These are phyloP conservation scores for Microbotryomycetes sp. DNA, from an alignment of 1,284 basidiomycete species.

Conservation along the genomic window DNA sequence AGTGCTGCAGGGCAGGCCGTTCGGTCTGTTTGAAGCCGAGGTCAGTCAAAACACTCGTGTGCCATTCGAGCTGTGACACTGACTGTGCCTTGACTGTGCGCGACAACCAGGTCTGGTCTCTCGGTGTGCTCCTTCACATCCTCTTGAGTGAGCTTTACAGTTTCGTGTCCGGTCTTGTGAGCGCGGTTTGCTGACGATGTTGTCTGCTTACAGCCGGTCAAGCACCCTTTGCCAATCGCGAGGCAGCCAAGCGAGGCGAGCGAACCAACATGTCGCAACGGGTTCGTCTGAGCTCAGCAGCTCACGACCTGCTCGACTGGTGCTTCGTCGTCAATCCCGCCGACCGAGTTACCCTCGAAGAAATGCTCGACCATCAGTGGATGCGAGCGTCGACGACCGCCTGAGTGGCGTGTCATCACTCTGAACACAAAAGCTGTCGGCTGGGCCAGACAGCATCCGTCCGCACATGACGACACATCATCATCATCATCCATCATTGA, in stretches of 20 bases:
- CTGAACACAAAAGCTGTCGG: conserved; percentile 7
- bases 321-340: conserved; percentile 39
- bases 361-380: conserved; percentile 39
- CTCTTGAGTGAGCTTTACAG: conserved; percentile 53
- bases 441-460: too few species aligned
- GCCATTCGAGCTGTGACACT: too few species aligned
- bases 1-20: neutral
- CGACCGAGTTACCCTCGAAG: conserved; percentile 34
- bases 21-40: neutral
- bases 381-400: conserved; percentile 22
- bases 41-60: neutral
- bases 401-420: conserved; percentile 9
- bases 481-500: too few species aligned
- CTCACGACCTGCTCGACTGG: conserved; percentile 34
- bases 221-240: neutral
- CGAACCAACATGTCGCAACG: neutral
- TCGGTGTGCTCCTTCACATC: conserved; percentile 78
- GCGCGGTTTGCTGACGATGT: neutral
- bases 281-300: conserved; percentile 29
- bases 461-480: too few species aligned
- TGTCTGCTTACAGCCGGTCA: neutral
- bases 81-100: too few species aligned
- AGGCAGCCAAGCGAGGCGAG: neutral
- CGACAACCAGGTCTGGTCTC: conserved; percentile 59
- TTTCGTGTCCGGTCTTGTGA: conserved; percentile 39